A percentile compares a stretch with the other conserved stretches of the same genome.
Conservation (phyloP, 805 yeast species). For the Suhomyces canberraensis region DNA sequence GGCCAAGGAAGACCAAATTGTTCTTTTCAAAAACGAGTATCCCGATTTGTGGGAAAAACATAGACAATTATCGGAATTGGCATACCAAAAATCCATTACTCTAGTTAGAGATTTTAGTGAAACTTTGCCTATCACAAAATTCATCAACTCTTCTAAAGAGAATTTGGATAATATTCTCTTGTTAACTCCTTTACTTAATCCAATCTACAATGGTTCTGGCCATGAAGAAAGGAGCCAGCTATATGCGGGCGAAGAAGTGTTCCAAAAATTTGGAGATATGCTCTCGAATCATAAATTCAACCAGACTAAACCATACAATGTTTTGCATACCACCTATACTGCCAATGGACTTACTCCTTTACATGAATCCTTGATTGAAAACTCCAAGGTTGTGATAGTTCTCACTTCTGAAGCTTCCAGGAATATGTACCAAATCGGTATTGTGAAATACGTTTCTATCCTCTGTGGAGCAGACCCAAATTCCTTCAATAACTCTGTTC, state of each 20-base stretch:
- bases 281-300: slow-evolving; percentile 35
- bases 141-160: slow-evolving; percentile 20
- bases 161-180: slow-evolving; percentile 27
- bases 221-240: slow-evolving; percentile 14
- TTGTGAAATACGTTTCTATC: slow-evolving; percentile 54
- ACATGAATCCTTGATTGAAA: slow-evolving; percentile 53
- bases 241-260: slow-evolving; percentile 49
- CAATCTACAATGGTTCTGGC: slow-evolving; percentile 20
- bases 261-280: slow-evolving; percentile 48
- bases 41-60: slow-evolving; percentile 42
- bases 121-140: slow-evolving; percentile 47
- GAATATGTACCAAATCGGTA: slow-evolving; percentile 59
- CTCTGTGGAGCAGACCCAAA: slow-evolving; percentile 49
- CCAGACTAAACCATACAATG: slow-evolving; percentile 37
- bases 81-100: slow-evolving; percentile 52
- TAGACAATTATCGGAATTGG: slow-evolving; percentile 38
- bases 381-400: slow-evolving; percentile 49
- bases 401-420: slow-evolving; percentile 57
- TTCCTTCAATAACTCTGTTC: slow-evolving; percentile 17
- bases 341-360: slow-evolving; percentile 53
- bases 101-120: slow-evolving; percentile 51
- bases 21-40: slow-evolving; percentile 23
- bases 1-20: slow-evolving; percentile 17
- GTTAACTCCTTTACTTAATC: slow-evolving; percentile 37
- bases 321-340: slow-evolving; percentile 56